Conservation (phyloP, 768 basidiomycete species). For the Cystobasidium onofrii region DNA sequence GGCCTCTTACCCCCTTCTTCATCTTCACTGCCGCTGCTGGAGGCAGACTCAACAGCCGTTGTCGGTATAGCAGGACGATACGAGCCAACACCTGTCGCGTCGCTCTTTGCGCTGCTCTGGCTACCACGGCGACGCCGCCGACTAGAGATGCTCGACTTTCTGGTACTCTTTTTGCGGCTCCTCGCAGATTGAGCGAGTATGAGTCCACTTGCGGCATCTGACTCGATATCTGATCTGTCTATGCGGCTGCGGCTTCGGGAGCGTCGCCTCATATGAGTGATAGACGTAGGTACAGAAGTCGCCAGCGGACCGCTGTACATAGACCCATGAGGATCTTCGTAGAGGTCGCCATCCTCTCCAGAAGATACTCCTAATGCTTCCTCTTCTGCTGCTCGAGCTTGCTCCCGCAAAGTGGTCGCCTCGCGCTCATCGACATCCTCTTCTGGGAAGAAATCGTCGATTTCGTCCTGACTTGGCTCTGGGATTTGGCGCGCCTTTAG, state of each 20-base stretch:
- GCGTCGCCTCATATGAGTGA: conserved; percentile 6
- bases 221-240: conserved; percentile 12
- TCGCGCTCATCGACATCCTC: conserved; percentile 12
- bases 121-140: conserved; percentile 1
- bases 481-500: not conserved
- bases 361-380: not conserved
- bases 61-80: not conserved
- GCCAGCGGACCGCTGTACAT: conserved; percentile 26
- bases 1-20: conserved; percentile 25
- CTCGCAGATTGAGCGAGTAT: not conserved
- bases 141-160: not conserved
- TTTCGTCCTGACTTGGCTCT: not conserved
- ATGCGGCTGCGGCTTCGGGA: conserved; percentile 5
- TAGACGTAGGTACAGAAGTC: conserved; percentile 27
- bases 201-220: not conserved
- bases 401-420: not conserved
- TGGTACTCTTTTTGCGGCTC: not conserved
- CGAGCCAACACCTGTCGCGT: not conserved
- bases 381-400: not conserved
- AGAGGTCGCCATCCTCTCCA: conserved; percentile 5
- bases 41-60: conserved; percentile 10
- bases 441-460: conserved; percentile 24
- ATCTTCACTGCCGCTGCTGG: conserved; percentile 12
- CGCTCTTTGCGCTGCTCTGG: not conserved
- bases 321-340: conserved; percentile 14